These are phyloP conservation scores for Ochetophila trinervis DNA, from an alignment of 306 rosid genomes.

Conservation along the genomic window DNA sequence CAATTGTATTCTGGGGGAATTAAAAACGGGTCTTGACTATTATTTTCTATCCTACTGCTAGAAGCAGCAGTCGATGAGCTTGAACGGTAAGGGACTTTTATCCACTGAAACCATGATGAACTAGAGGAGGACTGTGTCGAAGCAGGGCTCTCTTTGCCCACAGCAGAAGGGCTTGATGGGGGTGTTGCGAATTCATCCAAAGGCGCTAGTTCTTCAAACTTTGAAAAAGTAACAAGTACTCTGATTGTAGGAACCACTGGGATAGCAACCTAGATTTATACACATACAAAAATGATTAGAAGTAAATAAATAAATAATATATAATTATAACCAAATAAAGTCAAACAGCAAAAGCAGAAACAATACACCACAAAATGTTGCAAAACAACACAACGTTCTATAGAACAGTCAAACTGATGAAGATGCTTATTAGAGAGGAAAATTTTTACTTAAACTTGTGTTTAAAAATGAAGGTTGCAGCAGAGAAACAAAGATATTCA, in stretches of 20 bases:
- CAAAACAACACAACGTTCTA: not conserved
- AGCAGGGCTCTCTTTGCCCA: slow-evolving; percentile 66
- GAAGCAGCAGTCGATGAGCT: slow-evolving; percentile 52
- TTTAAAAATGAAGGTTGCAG: not conserved
- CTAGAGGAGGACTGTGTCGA: slow-evolving; percentile 30
- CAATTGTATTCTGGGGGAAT: slow-evolving; percentile 83
- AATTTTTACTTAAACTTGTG: too few species aligned
- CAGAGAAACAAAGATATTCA: not conserved
- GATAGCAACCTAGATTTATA: slow-evolving; percentile 74
- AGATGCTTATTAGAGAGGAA: not conserved
- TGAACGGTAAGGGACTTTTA: slow-evolving; percentile 79
- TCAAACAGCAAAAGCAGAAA: not conserved
- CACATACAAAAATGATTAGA: not conserved
- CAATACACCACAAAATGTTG: too few species aligned
- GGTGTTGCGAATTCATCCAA: slow-evolving; percentile 82
- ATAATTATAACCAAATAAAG: not conserved
- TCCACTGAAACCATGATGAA: slow-evolving; percentile 99
- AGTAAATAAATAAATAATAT: not conserved
- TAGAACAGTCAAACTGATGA: not conserved
- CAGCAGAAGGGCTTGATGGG: slow-evolving; percentile 70
- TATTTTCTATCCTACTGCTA: slow-evolving; percentile 75
- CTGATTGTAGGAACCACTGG: slow-evolving; percentile 96
- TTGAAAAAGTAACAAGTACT: slow-evolving; percentile 86
- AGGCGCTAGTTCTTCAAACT: slow-evolving; percentile 83
- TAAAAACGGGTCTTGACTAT: slow-evolving; percentile 73